phyloP scores from a whole-genome alignment of 768 basidiomycete species.

The Hypsizygus marmoreus region DNA sequence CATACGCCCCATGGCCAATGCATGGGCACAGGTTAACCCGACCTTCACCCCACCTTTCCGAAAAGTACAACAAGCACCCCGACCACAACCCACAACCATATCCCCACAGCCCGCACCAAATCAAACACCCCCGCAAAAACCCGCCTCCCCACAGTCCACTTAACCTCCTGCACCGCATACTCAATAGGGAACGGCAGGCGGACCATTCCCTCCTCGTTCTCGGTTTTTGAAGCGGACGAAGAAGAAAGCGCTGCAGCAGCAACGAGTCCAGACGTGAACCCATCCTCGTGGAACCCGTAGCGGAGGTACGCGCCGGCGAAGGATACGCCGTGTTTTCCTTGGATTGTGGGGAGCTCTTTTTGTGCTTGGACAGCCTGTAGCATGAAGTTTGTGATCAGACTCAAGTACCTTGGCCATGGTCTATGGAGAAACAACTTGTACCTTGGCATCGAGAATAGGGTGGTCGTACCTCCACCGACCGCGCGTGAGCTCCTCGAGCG shows the following conservation, averaged over 20 bases:
- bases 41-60: slow-evolving; percentile 20
- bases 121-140: slow-evolving; percentile 38
- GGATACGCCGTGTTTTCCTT: slow-evolving; percentile 61
- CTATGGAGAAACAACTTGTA: slow-evolving; percentile 22
- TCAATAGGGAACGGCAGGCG: slow-evolving; percentile 45
- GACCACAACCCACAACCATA: too few species aligned
- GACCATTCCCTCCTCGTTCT: slow-evolving; percentile 26
- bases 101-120: slow-evolving; percentile 36
- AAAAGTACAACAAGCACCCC: slow-evolving; percentile 31
- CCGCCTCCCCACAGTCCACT: slow-evolving; percentile 13
- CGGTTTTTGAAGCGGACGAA: slow-evolving; percentile 1
- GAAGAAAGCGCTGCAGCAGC: slow-evolving; percentile 28
- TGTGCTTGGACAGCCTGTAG: slow-evolving; percentile 57
- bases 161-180: slow-evolving; percentile 33
- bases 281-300: slow-evolving; percentile 85
- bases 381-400: neutral
- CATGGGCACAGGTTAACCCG: too few species aligned
- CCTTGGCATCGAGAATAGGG: slow-evolving; percentile 60
- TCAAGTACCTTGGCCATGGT: too few species aligned
- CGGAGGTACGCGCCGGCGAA: slow-evolving; percentile 74
- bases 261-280: slow-evolving; percentile 53
- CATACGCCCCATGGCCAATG: too few species aligned
- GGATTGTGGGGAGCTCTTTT: slow-evolving; percentile 53
- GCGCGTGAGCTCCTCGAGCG: slow-evolving; percentile 43
- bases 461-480: slow-evolving; percentile 68